These are phyloP conservation scores for Erucastrum elatum DNA, from an alignment of 345 rosid genomes.

Conservation along the genomic window DNA sequence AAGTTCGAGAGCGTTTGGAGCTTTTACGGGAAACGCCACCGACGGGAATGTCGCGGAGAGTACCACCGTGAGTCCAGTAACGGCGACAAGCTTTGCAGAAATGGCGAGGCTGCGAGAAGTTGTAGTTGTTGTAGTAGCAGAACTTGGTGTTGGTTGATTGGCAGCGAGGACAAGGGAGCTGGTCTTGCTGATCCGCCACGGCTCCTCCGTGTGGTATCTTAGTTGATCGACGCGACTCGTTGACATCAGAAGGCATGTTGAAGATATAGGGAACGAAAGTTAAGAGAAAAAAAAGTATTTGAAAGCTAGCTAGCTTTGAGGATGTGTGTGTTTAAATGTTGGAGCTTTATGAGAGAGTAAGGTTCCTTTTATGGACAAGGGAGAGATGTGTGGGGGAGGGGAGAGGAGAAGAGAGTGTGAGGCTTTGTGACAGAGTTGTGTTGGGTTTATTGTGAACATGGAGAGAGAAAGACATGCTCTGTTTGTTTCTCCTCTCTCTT, in stretches of 20 bases:
- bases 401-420: slow-evolving; percentile 13
- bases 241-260: slow-evolving; percentile 57
- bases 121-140: slow-evolving; percentile 97
- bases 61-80: slow-evolving; percentile 97
- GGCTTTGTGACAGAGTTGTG: slow-evolving; percentile 38
- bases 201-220: slow-evolving; percentile 39
- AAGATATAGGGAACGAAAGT: neutral
- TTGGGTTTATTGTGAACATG: slow-evolving; percentile 40
- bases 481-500: slow-evolving; percentile 14
- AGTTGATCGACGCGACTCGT: slow-evolving; percentile 38
- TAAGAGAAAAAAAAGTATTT: neutral
- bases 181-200: slow-evolving; percentile 61
- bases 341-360: slow-evolving; percentile 16
- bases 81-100: slow-evolving; percentile 96
- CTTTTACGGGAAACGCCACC: slow-evolving; percentile 91
- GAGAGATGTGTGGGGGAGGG: neutral
- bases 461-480: slow-evolving; percentile 30
- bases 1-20: slow-evolving; percentile 76
- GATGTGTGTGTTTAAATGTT: slow-evolving; percentile 2
- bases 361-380: slow-evolving; percentile 33
- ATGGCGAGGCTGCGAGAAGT: slow-evolving; percentile 98
- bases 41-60: slow-evolving; percentile 89
- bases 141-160: slow-evolving; percentile 89
- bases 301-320: neutral
- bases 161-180: slow-evolving; percentile 92